These are phyloP conservation scores for Paramecium caudatum DNA, from an alignment of 73 alveolate species.

Conservation along the genomic window DNA sequence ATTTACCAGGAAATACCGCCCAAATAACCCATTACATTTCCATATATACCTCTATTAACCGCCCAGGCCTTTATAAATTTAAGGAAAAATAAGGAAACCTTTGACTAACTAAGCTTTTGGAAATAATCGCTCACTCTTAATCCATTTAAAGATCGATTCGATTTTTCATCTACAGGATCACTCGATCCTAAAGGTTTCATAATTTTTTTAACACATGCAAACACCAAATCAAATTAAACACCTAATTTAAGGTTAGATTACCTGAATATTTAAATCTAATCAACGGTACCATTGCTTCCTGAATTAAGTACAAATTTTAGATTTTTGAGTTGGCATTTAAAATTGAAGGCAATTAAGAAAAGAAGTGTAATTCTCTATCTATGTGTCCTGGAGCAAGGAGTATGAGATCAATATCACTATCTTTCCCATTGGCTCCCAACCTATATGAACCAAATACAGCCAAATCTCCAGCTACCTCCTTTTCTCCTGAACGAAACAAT, in stretches of 20 bases:
- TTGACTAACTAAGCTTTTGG: slow-evolving; percentile 78
- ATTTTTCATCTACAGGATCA: slow-evolving; percentile 81
- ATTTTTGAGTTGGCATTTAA: slow-evolving; percentile 85
- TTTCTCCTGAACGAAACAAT: not conserved
- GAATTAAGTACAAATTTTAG: slow-evolving; percentile 85
- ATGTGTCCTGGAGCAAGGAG: slow-evolving; percentile 93
- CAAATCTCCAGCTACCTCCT: slow-evolving; percentile 37
- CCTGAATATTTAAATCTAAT: slow-evolving; percentile 90
- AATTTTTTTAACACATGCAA: slow-evolving; percentile 80
- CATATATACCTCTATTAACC: slow-evolving; percentile 94
- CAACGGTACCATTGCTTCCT: slow-evolving; percentile 95
- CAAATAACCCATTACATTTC: slow-evolving; percentile 95
- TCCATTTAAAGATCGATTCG: slow-evolving; percentile 94
- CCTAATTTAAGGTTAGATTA: slow-evolving; percentile 11
- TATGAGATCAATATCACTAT: slow-evolving; percentile 96
- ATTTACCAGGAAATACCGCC: slow-evolving; percentile 99
- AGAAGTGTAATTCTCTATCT: slow-evolving; percentile 91
- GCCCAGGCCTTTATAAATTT: slow-evolving; percentile 97
- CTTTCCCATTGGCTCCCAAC: slow-evolving; percentile 94
- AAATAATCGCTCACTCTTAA: slow-evolving; percentile 94
- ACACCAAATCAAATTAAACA: slow-evolving; percentile 88
- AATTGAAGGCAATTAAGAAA: slow-evolving; percentile 85
- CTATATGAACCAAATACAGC: slow-evolving; percentile 91
- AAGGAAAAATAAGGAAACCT: slow-evolving; percentile 87
- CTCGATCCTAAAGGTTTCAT: slow-evolving; percentile 37